Conservation (phyloP, 108 stramenopile genomes). For the Cyclotella baltica region DNA sequence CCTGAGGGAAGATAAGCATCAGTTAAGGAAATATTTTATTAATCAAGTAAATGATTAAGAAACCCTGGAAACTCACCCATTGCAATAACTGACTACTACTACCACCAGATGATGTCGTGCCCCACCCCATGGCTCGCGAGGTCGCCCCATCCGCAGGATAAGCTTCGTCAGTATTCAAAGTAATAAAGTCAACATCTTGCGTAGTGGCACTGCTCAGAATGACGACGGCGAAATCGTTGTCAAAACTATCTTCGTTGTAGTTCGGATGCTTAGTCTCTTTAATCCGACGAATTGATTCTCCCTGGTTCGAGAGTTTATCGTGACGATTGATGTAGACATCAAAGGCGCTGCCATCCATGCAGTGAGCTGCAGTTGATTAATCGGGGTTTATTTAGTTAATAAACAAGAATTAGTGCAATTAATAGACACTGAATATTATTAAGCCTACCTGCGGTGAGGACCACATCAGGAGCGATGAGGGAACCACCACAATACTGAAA, state of each 20-base stretch:
- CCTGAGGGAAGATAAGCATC: constrained; percentile 42
- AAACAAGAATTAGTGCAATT: too few species aligned
- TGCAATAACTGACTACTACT: background rate
- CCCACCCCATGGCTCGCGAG: constrained; percentile 8
- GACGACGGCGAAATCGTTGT: constrained; percentile 52
- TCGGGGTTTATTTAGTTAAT: too few species aligned
- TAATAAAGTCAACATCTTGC: background rate
- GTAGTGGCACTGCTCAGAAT: constrained; percentile 15
- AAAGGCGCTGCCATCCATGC: background rate
- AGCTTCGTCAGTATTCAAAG: constrained; percentile 21
- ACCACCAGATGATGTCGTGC: background rate
- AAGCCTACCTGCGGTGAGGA: constrained; percentile 37
- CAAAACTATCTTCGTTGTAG: constrained; percentile 21
- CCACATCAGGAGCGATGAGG: constrained; percentile 12
- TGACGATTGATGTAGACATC: background rate
- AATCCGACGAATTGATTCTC: background rate
- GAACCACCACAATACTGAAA: constrained; percentile 13
- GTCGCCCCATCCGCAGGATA: background rate
- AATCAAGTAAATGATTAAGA: background rate
- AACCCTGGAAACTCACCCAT: background rate
- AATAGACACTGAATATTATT: too few species aligned
- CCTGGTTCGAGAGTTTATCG: background rate
- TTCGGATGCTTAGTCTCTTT: constrained; percentile 41
- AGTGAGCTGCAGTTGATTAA: too few species aligned
- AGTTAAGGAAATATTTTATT: too few species aligned